Evolutionary conservation across 2,329 filamentous ascomycete species (phyloP), one percentile per base, ranked within the genome.

Genomic region (Hymenotorrendiella dingleyae): DNA sequence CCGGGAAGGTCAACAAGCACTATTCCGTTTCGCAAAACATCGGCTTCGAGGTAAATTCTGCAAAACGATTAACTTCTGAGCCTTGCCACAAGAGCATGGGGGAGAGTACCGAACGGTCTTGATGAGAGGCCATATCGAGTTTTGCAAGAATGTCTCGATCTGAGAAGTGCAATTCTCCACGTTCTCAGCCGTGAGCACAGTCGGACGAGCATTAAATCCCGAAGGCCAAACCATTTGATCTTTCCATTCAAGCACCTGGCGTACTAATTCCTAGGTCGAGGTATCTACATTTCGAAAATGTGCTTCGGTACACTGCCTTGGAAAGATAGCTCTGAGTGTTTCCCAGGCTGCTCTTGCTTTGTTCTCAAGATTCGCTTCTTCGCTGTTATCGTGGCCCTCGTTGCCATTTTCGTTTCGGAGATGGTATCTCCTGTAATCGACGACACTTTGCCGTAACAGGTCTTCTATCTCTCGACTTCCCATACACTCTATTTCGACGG

Each of bases 1-100:
- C 46, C 43, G 10, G 46, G 43, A 27, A 49, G 38, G 35, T 47
- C 46, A n/a, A 49, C 40, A 10, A 49, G 44, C 20, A 46, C 40
- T n/a, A 49, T 40, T 8, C 46, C 46, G 16, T 46, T 43, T 3
- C 42, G 22, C 27, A 49, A 46, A 19, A 47, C 28, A 14, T 12
- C 9, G 20, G 43, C 43, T 20, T 38, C 40, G 17, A 41, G 36
- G 33, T 46, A 49, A 27, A 47, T 43, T 19, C 46, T 49, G 16
- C 12, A 16, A 19, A n/a, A 9, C 16, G 7, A 43, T 14, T 22
- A 24, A 12, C 38, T 30, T 27, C 10, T n/a, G 11, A 9, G 26
- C 40, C 11, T 14, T 9, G 24, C 14, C 3, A 26, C 36, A 33
- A 20, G n/a, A 27, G 5, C 3, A 7, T 37, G n/a, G 9, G 16